Percentiles rank a stretch among this genome's conserved stretches.
These are phyloP conservation scores for Neltuma alba DNA, from an alignment of 306 rosid species.

Conservation along the genomic window DNA sequence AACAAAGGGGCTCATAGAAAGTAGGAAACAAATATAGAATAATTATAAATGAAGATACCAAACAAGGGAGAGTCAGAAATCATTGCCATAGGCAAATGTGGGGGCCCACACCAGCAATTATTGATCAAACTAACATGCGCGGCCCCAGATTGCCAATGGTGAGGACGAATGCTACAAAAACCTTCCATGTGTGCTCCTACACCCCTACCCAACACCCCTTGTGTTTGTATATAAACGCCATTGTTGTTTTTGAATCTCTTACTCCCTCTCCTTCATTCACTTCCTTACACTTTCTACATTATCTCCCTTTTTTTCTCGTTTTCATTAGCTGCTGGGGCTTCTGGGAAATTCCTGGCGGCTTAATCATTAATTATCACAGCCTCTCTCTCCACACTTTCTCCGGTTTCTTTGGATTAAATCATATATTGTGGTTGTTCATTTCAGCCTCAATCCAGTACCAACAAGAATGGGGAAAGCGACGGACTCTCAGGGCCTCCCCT, in stretches of 20 bases:
- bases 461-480: neutral
- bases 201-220: neutral
- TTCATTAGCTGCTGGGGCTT: neutral
- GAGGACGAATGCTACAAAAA: neutral
- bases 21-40: neutral
- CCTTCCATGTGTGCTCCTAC: neutral
- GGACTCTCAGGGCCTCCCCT: conserved; percentile 31
- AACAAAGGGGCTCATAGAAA: neutral
- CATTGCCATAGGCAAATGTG: conserved; percentile 8
- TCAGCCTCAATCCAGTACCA: neutral
- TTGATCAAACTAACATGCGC: conserved; percentile 1
- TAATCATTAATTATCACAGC: too few species aligned
- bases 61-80: conserved; percentile 6
- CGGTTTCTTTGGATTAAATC: neutral
- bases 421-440: neutral
- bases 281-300: neutral
- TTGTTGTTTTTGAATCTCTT: neutral
- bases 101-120: conserved; percentile 12
- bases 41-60: neutral
- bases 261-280: neutral
- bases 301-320: neutral
- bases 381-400: neutral
- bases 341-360: neutral
- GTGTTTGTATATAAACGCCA: conserved; percentile 1
- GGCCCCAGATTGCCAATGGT: neutral